Evolutionary conservation across 164 flowering plant genomes (phyloP).

Genomic region (Litsea cubeba): DNA sequence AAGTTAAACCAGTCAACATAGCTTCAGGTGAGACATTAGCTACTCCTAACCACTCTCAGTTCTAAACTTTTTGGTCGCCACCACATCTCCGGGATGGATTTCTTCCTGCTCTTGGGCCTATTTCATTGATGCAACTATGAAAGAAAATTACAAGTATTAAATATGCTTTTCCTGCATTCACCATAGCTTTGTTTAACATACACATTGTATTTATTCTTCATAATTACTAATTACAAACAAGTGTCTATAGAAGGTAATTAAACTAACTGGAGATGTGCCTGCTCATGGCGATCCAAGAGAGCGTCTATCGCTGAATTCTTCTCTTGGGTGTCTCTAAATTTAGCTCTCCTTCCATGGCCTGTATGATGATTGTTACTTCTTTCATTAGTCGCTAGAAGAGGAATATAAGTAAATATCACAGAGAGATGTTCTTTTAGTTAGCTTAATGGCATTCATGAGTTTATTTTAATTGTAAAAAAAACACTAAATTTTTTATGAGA

Average conservation of each 20-base stretch:
- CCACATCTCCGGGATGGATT: background rate
- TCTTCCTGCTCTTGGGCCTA: background rate
- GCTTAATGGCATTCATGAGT: too few species aligned
- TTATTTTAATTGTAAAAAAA: background rate
- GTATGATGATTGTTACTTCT: constrained; percentile 6
- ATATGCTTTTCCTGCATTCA: background rate
- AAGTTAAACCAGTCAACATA: too few species aligned
- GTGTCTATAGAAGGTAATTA: background rate
- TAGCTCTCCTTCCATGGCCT: constrained; percentile 52
- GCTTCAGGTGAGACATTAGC: too few species aligned
- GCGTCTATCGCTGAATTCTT: constrained; percentile 33
- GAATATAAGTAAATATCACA: background rate
- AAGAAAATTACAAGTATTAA: background rate
- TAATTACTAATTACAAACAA: background rate
- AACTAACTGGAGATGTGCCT: constrained; percentile 5
- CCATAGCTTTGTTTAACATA: background rate
- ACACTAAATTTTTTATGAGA: too few species aligned
- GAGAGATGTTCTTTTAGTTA: too few species aligned
- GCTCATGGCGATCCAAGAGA: constrained; percentile 21
- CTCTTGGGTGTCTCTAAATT: constrained; percentile 31
- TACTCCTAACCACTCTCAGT: too few species aligned
- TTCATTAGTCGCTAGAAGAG: background rate
- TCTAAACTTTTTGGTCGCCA: background rate
- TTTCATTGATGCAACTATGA: background rate
- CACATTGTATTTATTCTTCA: background rate